Evolutionary conservation across 768 basidiomycete genomes (phyloP), one percentile per base, ranked within the genome.

Genomic region (Suillus subluteus): DNA sequence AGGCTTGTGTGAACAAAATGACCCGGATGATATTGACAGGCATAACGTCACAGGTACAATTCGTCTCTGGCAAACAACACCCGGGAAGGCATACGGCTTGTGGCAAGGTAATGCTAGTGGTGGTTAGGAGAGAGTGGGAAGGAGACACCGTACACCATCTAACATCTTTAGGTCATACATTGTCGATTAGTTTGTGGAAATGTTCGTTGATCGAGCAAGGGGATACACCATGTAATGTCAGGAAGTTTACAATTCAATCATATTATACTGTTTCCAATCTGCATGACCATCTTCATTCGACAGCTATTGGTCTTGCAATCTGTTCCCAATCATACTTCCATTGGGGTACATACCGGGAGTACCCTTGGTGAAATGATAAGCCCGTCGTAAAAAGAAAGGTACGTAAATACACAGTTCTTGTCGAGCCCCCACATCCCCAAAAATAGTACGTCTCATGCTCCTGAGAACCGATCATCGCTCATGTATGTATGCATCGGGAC

Each of bases 11-110:
- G 11, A 37, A 35, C 18, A n/a, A 13, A 37, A 13, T 37, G 35
- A 1, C 12, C 1, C 11, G 6, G 38, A 54, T 38, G 13, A 18
- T 58, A 59, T 59, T 73, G 46, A 72, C 67, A 62, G 54, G 11
- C 37, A 26, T 54, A 62, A 54, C 68, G 48, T 63, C 32, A 26
- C 73, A 93, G 94, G 95, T 54, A 98, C 97, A 6, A 97, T 99
- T 73, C 89, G 97, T 55, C 81, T 99, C 64, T 98, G 96, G 96
- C 97, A 98, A 80, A 97, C 94, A n/a, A 94, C 88, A 11, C 96
- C 96, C 12, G 92, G 93, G 13, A 97, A 94, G 78, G 85, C 87
- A 9, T 98, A 98, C 73, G 97, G 97, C 58, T 82, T 98, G 68
- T 98, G 92, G 92, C 90, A 92, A 79, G 91, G 91, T 30, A 75